Percentiles rank a stretch among this genome's conserved stretches.
phyloP scores from a whole-genome alignment of 2,329 filamentous ascomycete species.

The Trichoderma semiorbis region DNA sequence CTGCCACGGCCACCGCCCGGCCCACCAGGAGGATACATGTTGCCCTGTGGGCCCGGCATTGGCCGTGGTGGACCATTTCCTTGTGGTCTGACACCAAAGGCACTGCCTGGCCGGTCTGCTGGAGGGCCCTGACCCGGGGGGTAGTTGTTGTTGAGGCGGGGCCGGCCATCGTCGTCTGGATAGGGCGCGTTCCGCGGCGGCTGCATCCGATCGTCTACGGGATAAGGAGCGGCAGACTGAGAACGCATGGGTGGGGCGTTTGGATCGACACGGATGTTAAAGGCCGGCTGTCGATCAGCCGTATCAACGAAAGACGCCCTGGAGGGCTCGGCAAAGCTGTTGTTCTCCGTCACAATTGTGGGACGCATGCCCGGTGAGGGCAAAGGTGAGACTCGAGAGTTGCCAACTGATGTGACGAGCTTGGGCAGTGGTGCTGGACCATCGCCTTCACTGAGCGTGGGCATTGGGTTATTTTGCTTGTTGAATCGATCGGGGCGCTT shows the following conservation, averaged over 20 bases:
- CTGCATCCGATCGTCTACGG: constrained; percentile 61
- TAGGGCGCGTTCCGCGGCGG: constrained; percentile 50
- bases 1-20: constrained; percentile 42
- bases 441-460: constrained; percentile 45
- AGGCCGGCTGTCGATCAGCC: constrained; percentile 45
- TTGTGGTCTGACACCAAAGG: constrained; percentile 53
- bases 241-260: constrained; percentile 36
- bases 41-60: constrained; percentile 44
- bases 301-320: constrained; percentile 35
- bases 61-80: constrained; percentile 27
- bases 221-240: constrained; percentile 64
- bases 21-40: constrained; percentile 39
- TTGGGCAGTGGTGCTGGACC: constrained; percentile 25
- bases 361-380: constrained; percentile 41
- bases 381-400: constrained; percentile 38
- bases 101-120: constrained; percentile 48
- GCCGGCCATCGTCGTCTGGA: constrained; percentile 48
- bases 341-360: constrained; percentile 37
- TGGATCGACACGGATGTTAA: constrained; percentile 48
- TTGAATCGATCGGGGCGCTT: constrained; percentile 59
- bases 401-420: constrained; percentile 23
- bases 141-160: constrained; percentile 45
- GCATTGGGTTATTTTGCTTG: constrained; percentile 48
- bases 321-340: constrained; percentile 47
- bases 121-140: constrained; percentile 47